These are phyloP conservation scores for Angomonas desouzai DNA, from an alignment of 208 protist genomes.

Conservation along the genomic window DNA sequence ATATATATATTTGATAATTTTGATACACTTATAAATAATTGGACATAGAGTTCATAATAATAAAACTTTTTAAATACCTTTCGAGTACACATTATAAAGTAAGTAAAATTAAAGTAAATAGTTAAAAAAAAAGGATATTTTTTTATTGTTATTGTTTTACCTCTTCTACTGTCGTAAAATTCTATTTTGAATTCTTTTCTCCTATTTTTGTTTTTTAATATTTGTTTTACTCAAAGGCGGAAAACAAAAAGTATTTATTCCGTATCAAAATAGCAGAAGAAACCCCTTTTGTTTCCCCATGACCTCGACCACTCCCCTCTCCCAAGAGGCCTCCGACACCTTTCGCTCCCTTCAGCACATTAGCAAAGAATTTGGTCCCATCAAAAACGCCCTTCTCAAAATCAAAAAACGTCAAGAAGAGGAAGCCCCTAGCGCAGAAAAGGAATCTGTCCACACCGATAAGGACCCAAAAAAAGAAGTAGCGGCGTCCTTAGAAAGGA, in stretches of 20 bases:
- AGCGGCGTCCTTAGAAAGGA: constrained; percentile 66
- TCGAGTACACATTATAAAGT: neutral
- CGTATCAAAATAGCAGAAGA: too few species aligned
- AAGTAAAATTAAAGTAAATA: neutral
- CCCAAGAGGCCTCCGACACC: constrained; percentile 51
- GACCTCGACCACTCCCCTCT: neutral
- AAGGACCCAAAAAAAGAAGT: constrained; percentile 27
- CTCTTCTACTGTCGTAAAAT: too few species aligned
- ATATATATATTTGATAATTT: too few species aligned
- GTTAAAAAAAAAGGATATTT: neutral
- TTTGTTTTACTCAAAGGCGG: neutral
- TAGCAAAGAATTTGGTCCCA: constrained; percentile 69
- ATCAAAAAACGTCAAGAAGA: constrained; percentile 69
- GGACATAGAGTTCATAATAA: constrained; percentile 7
- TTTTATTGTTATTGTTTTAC: too few species aligned
- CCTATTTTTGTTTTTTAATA: constrained; percentile 5
- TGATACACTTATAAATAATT: too few species aligned
- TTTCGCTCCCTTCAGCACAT: constrained; percentile 75
- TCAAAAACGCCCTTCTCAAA: constrained; percentile 58
- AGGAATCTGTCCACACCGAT: constrained; percentile 18
- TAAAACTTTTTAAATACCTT: constrained; percentile 4
- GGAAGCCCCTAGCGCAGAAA: constrained; percentile 6
- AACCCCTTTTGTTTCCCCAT: constrained; percentile 18
- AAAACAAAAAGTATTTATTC: too few species aligned
- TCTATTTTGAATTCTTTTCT: constrained; percentile 4